A percentile compares a stretch with the other conserved stretches of the same genome.
phyloP scores from a whole-genome alignment of 495 filamentous ascomycete species.

The Parmelia sp. region DNA sequence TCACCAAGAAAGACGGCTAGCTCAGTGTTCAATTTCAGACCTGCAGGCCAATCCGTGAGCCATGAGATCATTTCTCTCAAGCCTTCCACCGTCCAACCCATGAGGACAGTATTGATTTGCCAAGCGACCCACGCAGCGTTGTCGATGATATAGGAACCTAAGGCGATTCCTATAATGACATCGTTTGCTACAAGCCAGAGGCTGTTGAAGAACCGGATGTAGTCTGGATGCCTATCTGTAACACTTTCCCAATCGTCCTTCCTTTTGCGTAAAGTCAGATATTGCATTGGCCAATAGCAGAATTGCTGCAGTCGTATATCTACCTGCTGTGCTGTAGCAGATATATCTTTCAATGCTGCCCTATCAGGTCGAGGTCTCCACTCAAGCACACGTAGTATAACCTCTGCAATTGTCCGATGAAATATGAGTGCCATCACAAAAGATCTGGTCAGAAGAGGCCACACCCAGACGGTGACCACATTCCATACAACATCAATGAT shows the following conservation, averaged over 20 bases:
- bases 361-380: constrained; percentile 77
- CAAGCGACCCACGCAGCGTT: constrained; percentile 80
- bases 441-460: constrained; percentile 63
- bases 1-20: constrained; percentile 89
- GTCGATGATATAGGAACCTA: constrained; percentile 95
- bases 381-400: constrained; percentile 72
- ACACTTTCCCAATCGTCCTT: constrained; percentile 95
- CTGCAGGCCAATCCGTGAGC: constrained; percentile 98
- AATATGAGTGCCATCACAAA: constrained; percentile 73
- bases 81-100: constrained; percentile 79
- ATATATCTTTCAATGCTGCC: constrained; percentile 88
- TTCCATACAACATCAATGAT: constrained; percentile 62
- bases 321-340: constrained; percentile 95
- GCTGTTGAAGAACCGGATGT: constrained; percentile 98
- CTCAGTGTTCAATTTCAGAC: constrained; percentile 93
- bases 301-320: constrained; percentile 98
- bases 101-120: constrained; percentile 72
- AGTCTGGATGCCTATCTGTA: constrained; percentile 91
- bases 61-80: constrained; percentile 85
- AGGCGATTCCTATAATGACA: constrained; percentile 94
- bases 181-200: constrained; percentile 98
- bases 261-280: constrained; percentile 77
- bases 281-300: constrained; percentile 98
- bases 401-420: constrained; percentile 77
- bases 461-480: constrained; percentile 66